Conservation (phyloP, 129 eudicot genomes). For the Dittrichia graveolens region DNA sequence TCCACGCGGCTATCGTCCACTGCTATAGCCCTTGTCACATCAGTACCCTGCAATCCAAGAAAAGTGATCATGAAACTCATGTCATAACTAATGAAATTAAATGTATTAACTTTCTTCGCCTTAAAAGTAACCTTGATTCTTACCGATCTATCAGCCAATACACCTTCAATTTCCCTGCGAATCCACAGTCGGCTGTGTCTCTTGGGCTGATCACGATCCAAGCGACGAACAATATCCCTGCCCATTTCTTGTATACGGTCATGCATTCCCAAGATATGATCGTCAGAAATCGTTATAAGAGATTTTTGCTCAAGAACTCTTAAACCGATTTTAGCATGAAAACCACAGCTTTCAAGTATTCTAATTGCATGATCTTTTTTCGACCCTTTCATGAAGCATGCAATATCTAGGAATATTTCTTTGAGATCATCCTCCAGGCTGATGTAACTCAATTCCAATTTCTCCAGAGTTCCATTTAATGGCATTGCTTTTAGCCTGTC, state of each 20-base stretch:
- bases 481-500: constrained; percentile 30
- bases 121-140: background rate
- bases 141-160: constrained; percentile 22
- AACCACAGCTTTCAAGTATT: constrained; percentile 30
- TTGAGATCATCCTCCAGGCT: constrained; percentile 40
- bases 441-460: constrained; percentile 44
- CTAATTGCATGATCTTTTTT: background rate
- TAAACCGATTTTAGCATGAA: constrained; percentile 31
- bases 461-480: constrained; percentile 21
- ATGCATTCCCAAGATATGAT: constrained; percentile 24
- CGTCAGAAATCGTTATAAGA: background rate
- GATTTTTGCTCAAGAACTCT: constrained; percentile 29
- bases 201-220: background rate
- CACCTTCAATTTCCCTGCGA: constrained; percentile 23
- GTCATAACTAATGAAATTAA: constrained; percentile 1
- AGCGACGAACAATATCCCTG: constrained; percentile 29
- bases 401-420: constrained; percentile 40
- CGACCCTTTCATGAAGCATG: constrained; percentile 34
- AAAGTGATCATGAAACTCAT: background rate
- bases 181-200: constrained; percentile 34
- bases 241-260: constrained; percentile 42
- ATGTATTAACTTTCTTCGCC: background rate
- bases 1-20: background rate
- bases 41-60: constrained; percentile 7
- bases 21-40: constrained; percentile 10